Percentiles rank a stretch among this genome's conserved stretches.
Conservation (phyloP, 495 filamentous ascomycete genomes). For the Penicillium riverlandense region DNA sequence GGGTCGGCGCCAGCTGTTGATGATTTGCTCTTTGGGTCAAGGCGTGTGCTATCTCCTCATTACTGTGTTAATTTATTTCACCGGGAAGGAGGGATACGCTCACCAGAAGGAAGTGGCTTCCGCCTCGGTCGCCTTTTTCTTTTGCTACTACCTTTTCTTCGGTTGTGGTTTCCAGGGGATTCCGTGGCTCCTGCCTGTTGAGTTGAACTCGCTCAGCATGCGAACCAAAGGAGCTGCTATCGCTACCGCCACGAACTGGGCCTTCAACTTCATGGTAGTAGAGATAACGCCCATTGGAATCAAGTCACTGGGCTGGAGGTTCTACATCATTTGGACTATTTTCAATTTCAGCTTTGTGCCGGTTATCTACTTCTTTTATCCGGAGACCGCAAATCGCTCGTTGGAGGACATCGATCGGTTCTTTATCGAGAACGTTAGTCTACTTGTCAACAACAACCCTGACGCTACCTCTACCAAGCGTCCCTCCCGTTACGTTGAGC, state of each 20-base stretch:
- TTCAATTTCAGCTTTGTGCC: conserved; percentile 51
- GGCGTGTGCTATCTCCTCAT: conserved; percentile 40
- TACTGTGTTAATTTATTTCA: conserved; percentile 31
- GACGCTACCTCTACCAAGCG: conserved; percentile 30
- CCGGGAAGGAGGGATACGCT: conserved; percentile 18
- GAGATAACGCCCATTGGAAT: conserved; percentile 20
- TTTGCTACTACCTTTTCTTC: conserved; percentile 43
- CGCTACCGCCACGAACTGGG: conserved; percentile 30
- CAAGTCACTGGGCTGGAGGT: conserved; percentile 42
- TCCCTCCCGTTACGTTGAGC: conserved; percentile 27
- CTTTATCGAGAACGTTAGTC: conserved; percentile 27
- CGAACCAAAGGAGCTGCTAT: conserved; percentile 29
- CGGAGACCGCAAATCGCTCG: conserved; percentile 44
- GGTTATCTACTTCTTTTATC: conserved; percentile 49
- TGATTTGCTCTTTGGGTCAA: conserved; percentile 34
- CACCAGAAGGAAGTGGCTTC: conserved; percentile 16
- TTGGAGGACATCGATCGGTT: conserved; percentile 40
- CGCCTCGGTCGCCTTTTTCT: conserved; percentile 24
- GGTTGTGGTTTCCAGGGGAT: conserved; percentile 23
- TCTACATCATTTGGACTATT: conserved; percentile 53
- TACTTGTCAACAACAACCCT: conserved; percentile 31
- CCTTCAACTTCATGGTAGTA: background rate
- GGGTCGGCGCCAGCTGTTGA: conserved; percentile 26
- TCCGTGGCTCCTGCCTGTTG: conserved; percentile 23
- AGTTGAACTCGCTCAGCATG: conserved; percentile 33